A percentile compares a stretch with the other conserved stretches of the same genome.
These are phyloP conservation scores for Fusarium albosuccineum DNA, from an alignment of 2,329 filamentous ascomycete species.

Conservation along the genomic window DNA sequence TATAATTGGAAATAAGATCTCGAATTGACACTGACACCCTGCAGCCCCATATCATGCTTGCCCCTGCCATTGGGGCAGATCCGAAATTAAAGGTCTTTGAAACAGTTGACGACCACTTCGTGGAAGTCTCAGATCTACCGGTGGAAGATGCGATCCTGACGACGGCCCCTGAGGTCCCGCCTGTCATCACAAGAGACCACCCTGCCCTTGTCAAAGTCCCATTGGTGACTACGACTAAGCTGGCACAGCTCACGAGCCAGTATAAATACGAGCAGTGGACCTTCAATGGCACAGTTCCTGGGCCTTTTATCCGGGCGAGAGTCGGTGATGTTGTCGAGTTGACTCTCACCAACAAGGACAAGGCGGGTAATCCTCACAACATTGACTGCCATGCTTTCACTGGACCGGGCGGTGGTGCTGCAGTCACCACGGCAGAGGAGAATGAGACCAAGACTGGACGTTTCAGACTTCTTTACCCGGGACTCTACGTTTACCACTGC, in stretches of 20 bases:
- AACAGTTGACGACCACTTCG: neutral
- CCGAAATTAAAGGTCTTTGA: neutral
- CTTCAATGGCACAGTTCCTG: conserved; percentile 30
- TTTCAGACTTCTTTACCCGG: conserved; percentile 29
- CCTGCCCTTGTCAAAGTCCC: neutral
- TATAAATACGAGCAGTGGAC: conserved; percentile 34
- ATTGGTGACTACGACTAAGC: conserved; percentile 15
- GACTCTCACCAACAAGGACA: conserved; percentile 22
- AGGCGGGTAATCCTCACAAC: conserved; percentile 23
- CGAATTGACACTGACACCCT: neutral
- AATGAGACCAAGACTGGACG: conserved; percentile 27
- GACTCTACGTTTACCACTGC: conserved; percentile 26
- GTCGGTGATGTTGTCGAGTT: conserved; percentile 27
- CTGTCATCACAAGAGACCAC: conserved; percentile 1
- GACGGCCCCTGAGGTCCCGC: neutral
- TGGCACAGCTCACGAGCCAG: conserved; percentile 27
- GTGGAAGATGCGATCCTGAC: neutral
- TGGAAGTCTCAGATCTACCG: neutral
- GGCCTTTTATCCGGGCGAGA: conserved; percentile 24
- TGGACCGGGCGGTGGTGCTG: conserved; percentile 27
- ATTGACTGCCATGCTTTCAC: conserved; percentile 31
- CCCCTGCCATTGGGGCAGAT: neutral
- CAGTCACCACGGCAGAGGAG: conserved; percentile 27
- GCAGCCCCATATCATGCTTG: neutral
- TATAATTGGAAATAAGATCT: neutral